Percentiles rank a stretch among this genome's conserved stretches.
Conservation (phyloP, 1,284 basidiomycete species). For the Ceratobasidium papillatum region DNA sequence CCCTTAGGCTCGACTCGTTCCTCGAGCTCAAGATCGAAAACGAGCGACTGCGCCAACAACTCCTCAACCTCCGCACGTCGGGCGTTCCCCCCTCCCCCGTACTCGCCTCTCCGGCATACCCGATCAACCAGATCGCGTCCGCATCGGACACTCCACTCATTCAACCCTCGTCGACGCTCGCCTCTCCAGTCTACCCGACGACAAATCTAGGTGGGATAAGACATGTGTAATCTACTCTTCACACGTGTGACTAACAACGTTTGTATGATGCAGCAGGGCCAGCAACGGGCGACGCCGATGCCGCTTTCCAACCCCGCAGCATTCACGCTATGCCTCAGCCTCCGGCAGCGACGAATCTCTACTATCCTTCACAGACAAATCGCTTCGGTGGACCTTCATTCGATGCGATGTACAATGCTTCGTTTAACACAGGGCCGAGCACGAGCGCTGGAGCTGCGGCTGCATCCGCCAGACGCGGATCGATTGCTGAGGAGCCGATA, state of each 20-base stretch:
- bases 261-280: slow-evolving; percentile 1
- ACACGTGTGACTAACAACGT: slow-evolving; percentile 1
- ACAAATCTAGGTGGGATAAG: neutral
- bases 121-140: slow-evolving; percentile 33
- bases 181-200: slow-evolving; percentile 24
- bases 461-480: slow-evolving; percentile 25
- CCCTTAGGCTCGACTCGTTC: slow-evolving; percentile 73
- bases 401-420: neutral
- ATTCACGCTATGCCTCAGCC: slow-evolving; percentile 42
- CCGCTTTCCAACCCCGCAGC: slow-evolving; percentile 27
- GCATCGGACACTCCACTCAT: slow-evolving; percentile 16
- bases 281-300: slow-evolving; percentile 33
- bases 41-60: slow-evolving; percentile 60
- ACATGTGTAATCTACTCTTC: neutral
- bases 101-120: slow-evolving; percentile 42
- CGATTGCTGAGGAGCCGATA: slow-evolving; percentile 17
- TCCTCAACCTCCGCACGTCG: slow-evolving; percentile 45
- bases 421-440: slow-evolving; percentile 18
- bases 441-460: neutral
- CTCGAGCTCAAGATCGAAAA: slow-evolving; percentile 82
- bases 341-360: slow-evolving; percentile 21
- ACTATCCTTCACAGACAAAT: slow-evolving; percentile 28
- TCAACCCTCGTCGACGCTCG: slow-evolving; percentile 8
- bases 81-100: slow-evolving; percentile 26
- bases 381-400: slow-evolving; percentile 3